Percentiles rank a stretch among this genome's conserved stretches.
Evolutionary conservation across 2,329 filamentous ascomycete genomes (phyloP).

Genomic region (Pseudogymnoascus sp.): DNA sequence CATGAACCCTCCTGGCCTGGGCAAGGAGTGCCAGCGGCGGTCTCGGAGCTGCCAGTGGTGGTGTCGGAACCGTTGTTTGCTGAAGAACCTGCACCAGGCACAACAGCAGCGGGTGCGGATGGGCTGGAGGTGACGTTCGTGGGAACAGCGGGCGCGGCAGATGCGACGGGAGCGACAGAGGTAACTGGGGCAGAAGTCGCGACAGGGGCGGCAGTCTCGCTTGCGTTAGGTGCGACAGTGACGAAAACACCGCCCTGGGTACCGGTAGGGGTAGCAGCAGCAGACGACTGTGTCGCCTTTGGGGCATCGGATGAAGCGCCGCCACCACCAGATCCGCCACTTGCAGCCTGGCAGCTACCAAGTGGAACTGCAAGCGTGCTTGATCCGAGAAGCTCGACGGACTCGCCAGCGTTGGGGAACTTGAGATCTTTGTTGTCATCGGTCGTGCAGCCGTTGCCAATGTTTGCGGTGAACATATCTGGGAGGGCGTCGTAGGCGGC

Average conservation of each 20-base stretch:
- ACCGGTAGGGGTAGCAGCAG: conserved; percentile 10
- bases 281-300: conserved; percentile 8
- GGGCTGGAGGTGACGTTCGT: conserved; percentile 20
- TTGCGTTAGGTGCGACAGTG: conserved; percentile 25
- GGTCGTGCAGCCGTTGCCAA: conserved; percentile 42
- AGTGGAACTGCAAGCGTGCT: conserved; percentile 20
- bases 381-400: conserved; percentile 39
- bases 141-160: conserved; percentile 8
- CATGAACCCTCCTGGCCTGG: conserved; percentile 40
- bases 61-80: conserved; percentile 20
- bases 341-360: conserved; percentile 19
- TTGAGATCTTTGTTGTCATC: conserved; percentile 37
- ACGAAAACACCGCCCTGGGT: conserved; percentile 26
- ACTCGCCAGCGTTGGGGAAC: conserved; percentile 47
- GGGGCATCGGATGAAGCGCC: neutral
- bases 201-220: conserved; percentile 6
- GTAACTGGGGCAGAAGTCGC: conserved; percentile 16
- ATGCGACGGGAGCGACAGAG: conserved; percentile 2
- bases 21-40: conserved; percentile 37
- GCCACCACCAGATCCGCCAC: conserved; percentile 18
- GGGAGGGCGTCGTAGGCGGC: conserved; percentile 55
- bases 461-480: conserved; percentile 61
- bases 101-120: conserved; percentile 16
- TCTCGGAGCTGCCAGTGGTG: conserved; percentile 15
- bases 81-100: conserved; percentile 17